These are phyloP conservation scores for Chaetomidium leptoderma DNA, from an alignment of 495 filamentous ascomycete species.

Conservation along the genomic window DNA sequence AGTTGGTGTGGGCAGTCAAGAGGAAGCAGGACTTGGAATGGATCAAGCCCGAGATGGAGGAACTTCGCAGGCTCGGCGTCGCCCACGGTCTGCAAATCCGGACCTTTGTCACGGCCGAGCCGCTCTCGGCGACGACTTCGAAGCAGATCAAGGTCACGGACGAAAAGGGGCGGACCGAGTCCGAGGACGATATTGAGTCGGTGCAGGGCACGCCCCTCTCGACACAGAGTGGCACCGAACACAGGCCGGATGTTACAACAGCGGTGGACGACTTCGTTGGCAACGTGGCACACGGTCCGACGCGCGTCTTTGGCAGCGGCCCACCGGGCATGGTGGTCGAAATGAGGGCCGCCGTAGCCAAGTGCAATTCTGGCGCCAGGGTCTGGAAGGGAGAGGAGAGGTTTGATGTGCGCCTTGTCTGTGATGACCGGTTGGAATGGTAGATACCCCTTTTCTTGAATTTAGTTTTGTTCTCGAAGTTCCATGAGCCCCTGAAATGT, in stretches of 20 bases:
- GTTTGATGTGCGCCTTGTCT: slow-evolving; percentile 54
- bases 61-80: slow-evolving; percentile 38
- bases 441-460: slow-evolving; percentile 25
- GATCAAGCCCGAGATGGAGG: slow-evolving; percentile 53
- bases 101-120: slow-evolving; percentile 55
- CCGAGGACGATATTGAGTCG: slow-evolving; percentile 14
- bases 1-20: slow-evolving; percentile 61
- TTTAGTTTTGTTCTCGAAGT: not conserved
- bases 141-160: slow-evolving; percentile 27
- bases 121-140: slow-evolving; percentile 10
- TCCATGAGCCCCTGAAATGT: not conserved
- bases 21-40: slow-evolving; percentile 51
- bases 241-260: slow-evolving; percentile 32
- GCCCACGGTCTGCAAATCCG: slow-evolving; percentile 44
- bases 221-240: not conserved
- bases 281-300: slow-evolving; percentile 41
- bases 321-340: slow-evolving; percentile 57
- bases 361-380: slow-evolving; percentile 43
- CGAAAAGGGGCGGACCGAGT: slow-evolving; percentile 16
- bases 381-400: slow-evolving; percentile 54
- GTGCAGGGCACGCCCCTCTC: slow-evolving; percentile 16
- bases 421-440: slow-evolving; percentile 51
- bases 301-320: slow-evolving; percentile 57
- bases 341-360: slow-evolving; percentile 51
- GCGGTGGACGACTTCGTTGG: slow-evolving; percentile 39